Evolutionary conservation across 2,329 filamentous ascomycete genomes (phyloP).

Genomic region (Parascedosporium putredinis): DNA sequence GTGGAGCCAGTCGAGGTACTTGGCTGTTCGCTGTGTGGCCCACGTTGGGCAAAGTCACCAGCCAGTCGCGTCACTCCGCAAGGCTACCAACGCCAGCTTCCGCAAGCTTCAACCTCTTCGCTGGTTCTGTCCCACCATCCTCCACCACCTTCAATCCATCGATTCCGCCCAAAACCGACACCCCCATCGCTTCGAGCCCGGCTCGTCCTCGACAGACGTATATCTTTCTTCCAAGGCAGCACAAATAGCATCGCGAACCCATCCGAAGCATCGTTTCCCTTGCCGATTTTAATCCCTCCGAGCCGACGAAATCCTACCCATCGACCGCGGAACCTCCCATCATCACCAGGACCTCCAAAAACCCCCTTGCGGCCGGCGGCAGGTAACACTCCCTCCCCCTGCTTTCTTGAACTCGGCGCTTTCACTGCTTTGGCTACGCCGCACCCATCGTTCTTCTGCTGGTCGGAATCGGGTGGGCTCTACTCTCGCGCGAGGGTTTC

Average conservation of each 20-base stretch:
- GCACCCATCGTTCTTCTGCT: too few species aligned
- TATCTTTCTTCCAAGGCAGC: too few species aligned
- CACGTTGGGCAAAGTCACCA: neutral
- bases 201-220: too few species aligned
- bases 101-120: neutral
- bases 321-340: too few species aligned
- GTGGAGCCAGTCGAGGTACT: neutral
- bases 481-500: neutral
- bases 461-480: neutral
- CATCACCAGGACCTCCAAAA: too few species aligned
- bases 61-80: neutral
- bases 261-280: too few species aligned
- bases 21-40: neutral
- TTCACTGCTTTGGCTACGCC: too few species aligned
- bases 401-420: neutral
- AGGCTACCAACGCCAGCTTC: constrained; percentile 1
- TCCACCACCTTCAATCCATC: neutral
- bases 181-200: too few species aligned
- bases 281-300: too few species aligned
- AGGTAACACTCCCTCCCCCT: neutral
- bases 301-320: too few species aligned
- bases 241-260: too few species aligned
- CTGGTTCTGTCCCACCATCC: neutral
- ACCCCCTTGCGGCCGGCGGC: neutral
- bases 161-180: neutral